Base-by-base conservation (phyloP, 495 filamentous ascomycete species). In the Podospora appendiculata region DNA sequence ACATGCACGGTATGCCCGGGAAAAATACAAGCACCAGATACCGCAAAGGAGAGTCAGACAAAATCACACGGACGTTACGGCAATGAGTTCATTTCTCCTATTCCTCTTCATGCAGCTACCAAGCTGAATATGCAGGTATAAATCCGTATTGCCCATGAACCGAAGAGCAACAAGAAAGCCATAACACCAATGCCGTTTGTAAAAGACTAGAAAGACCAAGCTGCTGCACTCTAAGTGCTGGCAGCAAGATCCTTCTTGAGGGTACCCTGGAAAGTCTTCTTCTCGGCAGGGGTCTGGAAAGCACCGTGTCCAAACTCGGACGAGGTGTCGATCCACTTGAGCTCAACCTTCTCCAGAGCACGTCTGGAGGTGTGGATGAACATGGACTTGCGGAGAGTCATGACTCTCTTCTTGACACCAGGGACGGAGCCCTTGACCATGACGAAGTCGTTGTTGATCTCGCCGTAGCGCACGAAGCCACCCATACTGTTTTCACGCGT, bases 311-410 rank as follows among this genome's bases (percentile, higher is more conserved):
- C 94, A 79, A 97, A 99, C 84, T 99, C 95, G 76, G 90, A 96
- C 44, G 90, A 96, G 60, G 94, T 99, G 68, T 99, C 94, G 83
- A 99, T 97, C 94, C 94, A 99, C 79, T 99, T 99, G 77, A 99
- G 87, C 56, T 96, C 91, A 68, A 96, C 86, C 86, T 97, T 97
- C 87, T 99, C 94, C 70, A 94, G 79, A 39, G 94, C 88, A 71
- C 86, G 88, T 67, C 94, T 79, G 67, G 84, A 94, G 53, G 91
- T 96, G 84, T 99, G 94, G 57, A 79, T 83, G 84, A 94, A 99
- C 80, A 99, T 93, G 47, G 94, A 95, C 82, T 99, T 99, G 70
- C 94, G 88, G 59, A 99, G 84, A 58, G 94, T 99, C 85, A 97
- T 90, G 70, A 99, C 83, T 70, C 94, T 84, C 90, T 97, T 99